A percentile compares a stretch with the other conserved stretches of the same genome.
phyloP scores from a whole-genome alignment of 768 basidiomycete species.

The Tulasnella sp. region DNA sequence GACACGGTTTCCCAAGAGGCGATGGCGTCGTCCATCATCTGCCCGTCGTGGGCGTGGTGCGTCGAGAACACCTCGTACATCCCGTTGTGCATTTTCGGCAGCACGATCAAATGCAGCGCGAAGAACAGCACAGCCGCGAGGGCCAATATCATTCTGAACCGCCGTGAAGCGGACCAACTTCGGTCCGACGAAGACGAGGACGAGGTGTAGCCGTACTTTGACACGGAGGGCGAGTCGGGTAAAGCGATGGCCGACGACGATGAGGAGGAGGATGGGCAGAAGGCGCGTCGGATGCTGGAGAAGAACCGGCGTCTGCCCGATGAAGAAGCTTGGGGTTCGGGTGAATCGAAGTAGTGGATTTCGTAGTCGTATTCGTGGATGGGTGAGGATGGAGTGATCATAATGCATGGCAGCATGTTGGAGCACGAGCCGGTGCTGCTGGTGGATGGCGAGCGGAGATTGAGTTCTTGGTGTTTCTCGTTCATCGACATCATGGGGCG shows the following conservation, averaged over 20 bases:
- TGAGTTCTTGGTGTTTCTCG: background rate
- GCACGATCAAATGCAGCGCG: background rate
- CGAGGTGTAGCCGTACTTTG: background rate
- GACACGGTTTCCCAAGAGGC: background rate
- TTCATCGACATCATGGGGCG: background rate
- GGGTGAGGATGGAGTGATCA: slow-evolving; percentile 4
- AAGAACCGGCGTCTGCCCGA: background rate
- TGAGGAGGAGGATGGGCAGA: background rate
- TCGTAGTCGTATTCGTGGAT: slow-evolving; percentile 5
- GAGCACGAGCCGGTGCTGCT: background rate
- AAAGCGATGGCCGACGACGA: background rate
- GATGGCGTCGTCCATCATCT: background rate
- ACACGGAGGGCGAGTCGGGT: background rate
- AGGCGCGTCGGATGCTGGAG: background rate
- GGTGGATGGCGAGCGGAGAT: background rate
- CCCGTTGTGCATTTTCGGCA: background rate
- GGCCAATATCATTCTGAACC: background rate
- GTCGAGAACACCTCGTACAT: slow-evolving; percentile 1
- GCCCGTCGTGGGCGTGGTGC: background rate
- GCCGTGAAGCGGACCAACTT: slow-evolving; percentile 5
- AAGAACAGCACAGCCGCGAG: slow-evolving; percentile 2
- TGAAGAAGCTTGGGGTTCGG: background rate
- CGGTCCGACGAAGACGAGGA: background rate
- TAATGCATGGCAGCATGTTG: slow-evolving; percentile 6
- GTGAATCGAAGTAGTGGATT: background rate